Evolutionary conservation across 768 basidiomycete genomes (phyloP), one percentile per base, ranked within the genome.

Genomic region (Dictyophora rubrovolvata): DNA sequence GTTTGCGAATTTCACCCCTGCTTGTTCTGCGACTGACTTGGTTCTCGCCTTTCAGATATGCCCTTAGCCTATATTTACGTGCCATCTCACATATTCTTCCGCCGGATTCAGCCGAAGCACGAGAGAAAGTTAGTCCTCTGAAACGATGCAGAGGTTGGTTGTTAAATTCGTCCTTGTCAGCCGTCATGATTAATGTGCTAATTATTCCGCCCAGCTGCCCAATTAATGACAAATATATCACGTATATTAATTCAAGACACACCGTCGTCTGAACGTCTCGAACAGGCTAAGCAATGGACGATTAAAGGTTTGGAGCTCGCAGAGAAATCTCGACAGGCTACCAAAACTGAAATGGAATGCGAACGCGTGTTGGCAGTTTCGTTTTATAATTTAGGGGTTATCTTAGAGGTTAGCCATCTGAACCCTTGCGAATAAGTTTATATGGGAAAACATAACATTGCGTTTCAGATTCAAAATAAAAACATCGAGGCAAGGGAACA

Each of bases 11-110:
- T 35, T 11, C 9, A 8, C 33, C 37, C n/a, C 47, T 22, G 23
- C 17, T 28, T 7, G 21, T 7, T 54, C 35, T 37, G 17, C 17
- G 23, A 18, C 50, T 28, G 42, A 52, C 56, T 36, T 54, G 28
- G 28, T 7, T 28, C 7, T 28, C 28, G 28, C 20, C 42, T 9
- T 23, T 53, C 57, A 87, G 86, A 21, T 83, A 78, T 62, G 85
- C 86, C 0, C 72, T 83, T 64, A 78, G 80, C 1, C 74, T 87
- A 5, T 87, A 87, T 68, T 72, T 85, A 10, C 83, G 84, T 61
- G 83, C 85, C 8, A 75, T 84, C 49, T 79, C 81, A 0, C 70
- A 86, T 20, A 74, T 87, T 50, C 72, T 86, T 16, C 82, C 81
- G 2, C 69, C 74, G 0, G 62, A 65, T 9, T 47, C 17, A 54